Conservation (phyloP, 2,329 filamentous ascomycete genomes). For the Simplicillium sp. region DNA sequence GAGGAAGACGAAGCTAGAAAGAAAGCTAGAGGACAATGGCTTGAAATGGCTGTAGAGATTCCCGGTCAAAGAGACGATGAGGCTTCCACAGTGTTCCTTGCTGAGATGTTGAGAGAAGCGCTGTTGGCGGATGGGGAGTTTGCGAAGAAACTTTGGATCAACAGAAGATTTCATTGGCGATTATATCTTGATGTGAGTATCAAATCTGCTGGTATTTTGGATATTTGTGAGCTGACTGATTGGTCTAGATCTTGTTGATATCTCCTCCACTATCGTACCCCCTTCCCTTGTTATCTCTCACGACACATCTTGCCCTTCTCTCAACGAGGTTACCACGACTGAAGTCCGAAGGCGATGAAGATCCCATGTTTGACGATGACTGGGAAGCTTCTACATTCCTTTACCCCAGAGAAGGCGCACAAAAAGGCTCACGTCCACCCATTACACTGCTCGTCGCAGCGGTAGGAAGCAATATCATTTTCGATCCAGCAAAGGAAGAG, state of each 20-base stretch:
- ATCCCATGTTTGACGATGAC: slow-evolving; percentile 96
- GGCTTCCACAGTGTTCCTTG: slow-evolving; percentile 75
- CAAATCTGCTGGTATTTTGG: neutral
- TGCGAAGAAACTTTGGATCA: slow-evolving; percentile 71
- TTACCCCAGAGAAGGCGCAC: slow-evolving; percentile 47
- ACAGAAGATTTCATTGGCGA: slow-evolving; percentile 90
- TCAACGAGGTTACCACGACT: slow-evolving; percentile 75
- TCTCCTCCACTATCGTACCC: slow-evolving; percentile 92
- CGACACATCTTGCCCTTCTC: slow-evolving; percentile 86
- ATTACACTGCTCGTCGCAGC: slow-evolving; percentile 85
- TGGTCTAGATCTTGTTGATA: slow-evolving; percentile 70
- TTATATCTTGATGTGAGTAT: slow-evolving; percentile 79
- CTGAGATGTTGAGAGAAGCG: slow-evolving; percentile 81
- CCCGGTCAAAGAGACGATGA: slow-evolving; percentile 89
- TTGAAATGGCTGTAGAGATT: slow-evolving; percentile 87
- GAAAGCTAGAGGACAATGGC: slow-evolving; percentile 58
- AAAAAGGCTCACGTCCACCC: slow-evolving; percentile 51
- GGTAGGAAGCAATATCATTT: slow-evolving; percentile 80
- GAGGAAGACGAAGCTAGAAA: slow-evolving; percentile 24
- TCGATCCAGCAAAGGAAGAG: slow-evolving; percentile 86
- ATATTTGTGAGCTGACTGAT: neutral
- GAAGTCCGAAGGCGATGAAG: slow-evolving; percentile 85
- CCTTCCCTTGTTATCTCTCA: slow-evolving; percentile 82
- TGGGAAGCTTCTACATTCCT: slow-evolving; percentile 78
- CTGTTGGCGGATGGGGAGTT: slow-evolving; percentile 64